Base-by-base conservation (phyloP, 2,329 filamentous ascomycete genomes). In the Aciculosporium take region DNA sequence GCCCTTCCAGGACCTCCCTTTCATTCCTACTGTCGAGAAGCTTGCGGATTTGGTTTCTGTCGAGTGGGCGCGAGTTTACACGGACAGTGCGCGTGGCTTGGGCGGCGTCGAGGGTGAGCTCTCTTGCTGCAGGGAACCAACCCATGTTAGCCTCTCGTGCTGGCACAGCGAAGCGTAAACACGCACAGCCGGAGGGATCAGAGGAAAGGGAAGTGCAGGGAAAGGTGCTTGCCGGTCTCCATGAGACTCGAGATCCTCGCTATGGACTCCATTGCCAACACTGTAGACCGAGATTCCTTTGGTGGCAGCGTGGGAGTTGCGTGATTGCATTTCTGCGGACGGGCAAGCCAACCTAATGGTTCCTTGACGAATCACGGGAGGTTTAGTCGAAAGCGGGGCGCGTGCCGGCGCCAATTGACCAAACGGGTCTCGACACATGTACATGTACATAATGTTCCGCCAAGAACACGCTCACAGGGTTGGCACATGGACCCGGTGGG, bases 31-130 rank as follows among this genome's bases (percentile, higher is more conserved):
- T 95, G 62, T 96, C 91, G 48, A 98, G 72, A 15, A 96, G 75
- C 66, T 89, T 94, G 69, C 93, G 93, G 57, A 96, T 81, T 65
- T 95, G 87, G 45, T 74, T 70, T n/a, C 79, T 74, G 45, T 88
- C 81, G 48, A 91, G 65, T 35, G 78, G 75, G 41, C 76, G 76
- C 20, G 75, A 69, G 28, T 76, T 68, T 51, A 71, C 69, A 45
- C 76, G 70, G 46, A 72, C 69, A 57, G 68, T 74, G 56, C 85
- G 76, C 52, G 88, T 87, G 53, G 87, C 85, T 62, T 88, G 85
- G 53, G 91, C 89, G 51, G 91, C 91, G 73, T 98, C 91, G 64
- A 98, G 79, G 43, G 91, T 98, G 58, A 98, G 80, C 65, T 96
- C 91, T 64, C 91, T 83, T 58, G 91, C 91, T 94, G 65, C 34